Conservation (phyloP, 73 alveolate genomes). For the Stentor coeruleus region DNA sequence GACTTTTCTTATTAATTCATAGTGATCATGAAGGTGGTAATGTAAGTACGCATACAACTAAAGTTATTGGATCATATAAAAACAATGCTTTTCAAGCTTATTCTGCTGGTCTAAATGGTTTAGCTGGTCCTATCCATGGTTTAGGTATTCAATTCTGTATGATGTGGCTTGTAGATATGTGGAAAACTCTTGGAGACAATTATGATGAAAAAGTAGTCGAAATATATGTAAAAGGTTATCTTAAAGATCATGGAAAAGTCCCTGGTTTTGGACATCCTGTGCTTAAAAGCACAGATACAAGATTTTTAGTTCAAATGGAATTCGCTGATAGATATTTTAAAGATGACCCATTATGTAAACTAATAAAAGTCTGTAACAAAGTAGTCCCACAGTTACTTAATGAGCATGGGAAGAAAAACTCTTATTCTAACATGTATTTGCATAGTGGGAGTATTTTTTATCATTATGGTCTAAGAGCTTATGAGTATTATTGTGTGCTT, state of each 20-base stretch:
- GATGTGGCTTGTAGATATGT: slow-evolving; percentile 39
- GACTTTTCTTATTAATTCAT: slow-evolving; percentile 67
- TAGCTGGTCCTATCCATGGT: slow-evolving; percentile 95
- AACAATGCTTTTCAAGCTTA: slow-evolving; percentile 81
- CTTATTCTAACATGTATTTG: slow-evolving; percentile 94
- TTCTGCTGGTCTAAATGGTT: slow-evolving; percentile 84
- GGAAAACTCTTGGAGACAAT: slow-evolving; percentile 36
- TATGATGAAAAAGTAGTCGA: not conserved
- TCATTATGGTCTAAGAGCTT: slow-evolving; percentile 43
- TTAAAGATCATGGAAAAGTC: slow-evolving; percentile 35
- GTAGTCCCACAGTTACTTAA: slow-evolving; percentile 61
- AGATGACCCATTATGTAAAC: slow-evolving; percentile 48
- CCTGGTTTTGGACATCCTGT: slow-evolving; percentile 97
- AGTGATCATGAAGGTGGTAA: slow-evolving; percentile 90
- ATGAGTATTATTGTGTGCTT: slow-evolving; percentile 69
- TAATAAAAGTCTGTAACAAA: slow-evolving; percentile 50
- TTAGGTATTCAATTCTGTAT: slow-evolving; percentile 84
- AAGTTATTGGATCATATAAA: slow-evolving; percentile 81
- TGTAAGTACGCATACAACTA: slow-evolving; percentile 87
- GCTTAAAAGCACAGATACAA: slow-evolving; percentile 88
- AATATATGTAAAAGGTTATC: slow-evolving; percentile 26
- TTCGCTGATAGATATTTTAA: slow-evolving; percentile 53
- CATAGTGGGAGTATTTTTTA: slow-evolving; percentile 80
- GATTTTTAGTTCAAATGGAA: slow-evolving; percentile 61
- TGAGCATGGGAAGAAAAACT: slow-evolving; percentile 68